phyloP scores from a whole-genome alignment of 1,139 yeast species.

The Blastobotrys persicus region DNA sequence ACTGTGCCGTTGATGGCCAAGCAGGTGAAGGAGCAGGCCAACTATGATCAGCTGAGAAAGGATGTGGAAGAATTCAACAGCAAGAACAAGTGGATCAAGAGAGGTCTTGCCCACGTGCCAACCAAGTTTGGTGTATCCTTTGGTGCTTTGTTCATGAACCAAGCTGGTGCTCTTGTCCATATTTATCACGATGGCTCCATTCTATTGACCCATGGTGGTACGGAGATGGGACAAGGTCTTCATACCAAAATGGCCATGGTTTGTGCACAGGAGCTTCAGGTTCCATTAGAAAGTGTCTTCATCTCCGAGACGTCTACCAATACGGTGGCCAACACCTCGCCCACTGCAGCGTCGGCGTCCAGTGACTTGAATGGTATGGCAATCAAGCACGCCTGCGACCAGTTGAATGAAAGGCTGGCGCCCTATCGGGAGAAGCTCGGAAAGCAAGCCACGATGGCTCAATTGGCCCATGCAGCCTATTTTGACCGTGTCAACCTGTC shows the following conservation, averaged over 20 bases:
- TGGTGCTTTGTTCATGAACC: conserved; percentile 45
- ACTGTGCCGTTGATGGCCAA: conserved; percentile 39
- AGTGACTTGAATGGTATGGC: conserved; percentile 49
- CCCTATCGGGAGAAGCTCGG: conserved; percentile 42
- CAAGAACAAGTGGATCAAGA: conserved; percentile 43
- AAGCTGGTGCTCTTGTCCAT: conserved; percentile 48
- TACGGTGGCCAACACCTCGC: conserved; percentile 46
- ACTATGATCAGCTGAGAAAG: conserved; percentile 36
- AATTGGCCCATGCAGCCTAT: conserved; percentile 43
- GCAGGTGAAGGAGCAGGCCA: conserved; percentile 37
- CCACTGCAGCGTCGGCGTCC: conserved; percentile 49
- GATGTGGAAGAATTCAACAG: conserved; percentile 43
- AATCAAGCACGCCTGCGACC: conserved; percentile 45
- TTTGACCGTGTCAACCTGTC: conserved; percentile 44
- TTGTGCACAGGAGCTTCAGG: conserved; percentile 43
- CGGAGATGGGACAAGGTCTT: conserved; percentile 51
- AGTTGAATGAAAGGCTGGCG: conserved; percentile 40
- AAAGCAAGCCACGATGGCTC: conserved; percentile 38
- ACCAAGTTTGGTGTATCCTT: conserved; percentile 48
- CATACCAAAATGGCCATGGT: conserved; percentile 49
- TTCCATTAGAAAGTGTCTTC: conserved; percentile 41
- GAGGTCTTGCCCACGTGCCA: conserved; percentile 46
- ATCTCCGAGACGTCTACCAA: conserved; percentile 47
- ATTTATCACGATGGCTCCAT: conserved; percentile 48
- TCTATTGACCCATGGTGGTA: conserved; percentile 46